Evolutionary conservation across 1,139 yeast genomes (phyloP), one percentile per base, ranked within the genome.

Genomic region (Hansenula lynferdii): DNA sequence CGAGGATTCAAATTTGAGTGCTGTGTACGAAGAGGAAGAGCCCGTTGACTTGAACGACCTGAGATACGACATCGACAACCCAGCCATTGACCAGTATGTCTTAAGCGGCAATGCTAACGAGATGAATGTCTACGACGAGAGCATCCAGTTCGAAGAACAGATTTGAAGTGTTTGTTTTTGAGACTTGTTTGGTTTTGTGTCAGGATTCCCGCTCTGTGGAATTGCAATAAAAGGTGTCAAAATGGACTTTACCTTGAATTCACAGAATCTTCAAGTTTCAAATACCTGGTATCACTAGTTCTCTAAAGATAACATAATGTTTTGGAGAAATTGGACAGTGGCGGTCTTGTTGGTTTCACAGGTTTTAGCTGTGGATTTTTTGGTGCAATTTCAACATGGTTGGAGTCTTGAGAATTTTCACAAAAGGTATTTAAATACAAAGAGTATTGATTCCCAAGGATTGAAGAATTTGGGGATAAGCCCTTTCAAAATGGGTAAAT

Each of bases 401-500:
- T 42, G 42, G 22, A 34, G 42, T 10, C 40, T 49, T 29, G 42
- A 46, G 15, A 8, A 41, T 1, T 53, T 51, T 23, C 42, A 45
- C 10, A 14, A 39, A 3, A 42, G 41, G 8, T 51, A 48, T 32
- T 49, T 45, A 38, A 40, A 42, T 18, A 29, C 33, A 6, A 27
- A 27, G 3, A 38, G 34, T 5, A 31, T 40, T 23, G 36, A 36
- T 28, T 30, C 35, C n/a, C 37, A 15, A 6, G 31, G 44, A 1
- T 29, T 38, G 19, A 37, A 40, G 2, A 42, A 41, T n/a, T 23
- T 43, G 16, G 50, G 49, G 5, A 30, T 53, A 2, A 51, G 46
- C 8, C 37, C 42, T 5, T 51, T 51, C 32, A 42, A 43, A 14
- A 37, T 59, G 11, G 61, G 61, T 9, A 33, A 43, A 4, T 58